Evolutionary conservation across 2,329 filamentous ascomycete species (phyloP), one percentile per base, ranked within the genome.

Genomic region (Zymoseptoria crescenta): DNA sequence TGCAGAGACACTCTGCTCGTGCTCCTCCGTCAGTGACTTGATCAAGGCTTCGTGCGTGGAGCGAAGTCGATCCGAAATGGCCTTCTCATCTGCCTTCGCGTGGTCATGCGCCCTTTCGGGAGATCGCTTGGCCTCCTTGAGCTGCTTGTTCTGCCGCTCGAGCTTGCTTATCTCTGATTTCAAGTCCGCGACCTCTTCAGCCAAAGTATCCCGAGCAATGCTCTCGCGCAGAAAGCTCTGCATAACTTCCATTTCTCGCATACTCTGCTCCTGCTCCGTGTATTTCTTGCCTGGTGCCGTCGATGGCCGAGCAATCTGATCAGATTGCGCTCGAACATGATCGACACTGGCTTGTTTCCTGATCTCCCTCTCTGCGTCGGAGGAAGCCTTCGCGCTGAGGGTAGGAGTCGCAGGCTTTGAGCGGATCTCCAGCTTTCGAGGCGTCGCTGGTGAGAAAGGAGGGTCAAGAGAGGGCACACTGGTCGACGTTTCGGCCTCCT

Each of bases 221-320:
- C 58, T 65, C 52, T 69, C 67, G 6, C 67, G 66, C 49, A 70
- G 55, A 55, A 70, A 59, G 55, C 61, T 67, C 56, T 68, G 67
- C 62, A 69, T 64, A 27, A 69, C 57, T 55, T 69, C 64, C 63
- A 68, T 67, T 55, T 70, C 68, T 9, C 66, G 60, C 57, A 62
- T 56, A 20, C 57, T 60, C 53, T 65, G 65, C 57, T 67, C 62
- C 29, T 62, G 59, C 56, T 66, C 63, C 3, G 58, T 61, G 21
- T 62, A 52, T 30, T 58, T 57, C 7, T 59, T 59, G 9, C 49
- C 54, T 41, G 65, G 64, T 8, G 64, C 63, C 1, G 66, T 67
- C 19, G 56, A 59, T 28, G 63, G 64, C 51, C 64, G 56, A 8
- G 30, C 50, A n/a, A 64, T 59, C 35, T 62, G 56, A 2, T 64